Evolutionary conservation across 148 eudicot genomes (phyloP).

Genomic region (Arctostaphylos glauca): DNA sequence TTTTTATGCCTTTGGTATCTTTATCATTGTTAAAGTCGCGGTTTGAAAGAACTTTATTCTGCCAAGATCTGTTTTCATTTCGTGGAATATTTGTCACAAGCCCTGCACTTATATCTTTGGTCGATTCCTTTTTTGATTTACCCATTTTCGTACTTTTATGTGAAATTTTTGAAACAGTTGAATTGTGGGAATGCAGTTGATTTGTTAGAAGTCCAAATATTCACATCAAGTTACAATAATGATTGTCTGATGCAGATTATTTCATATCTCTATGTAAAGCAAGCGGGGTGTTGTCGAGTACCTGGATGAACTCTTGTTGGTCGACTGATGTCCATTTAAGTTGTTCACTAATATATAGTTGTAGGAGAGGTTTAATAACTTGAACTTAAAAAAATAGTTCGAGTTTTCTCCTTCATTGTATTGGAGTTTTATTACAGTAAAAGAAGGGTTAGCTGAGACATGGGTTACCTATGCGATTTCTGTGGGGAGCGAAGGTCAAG

Average conservation of each 20-base stretch:
- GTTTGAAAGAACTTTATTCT: constrained; percentile 3
- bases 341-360: not conserved
- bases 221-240: not conserved
- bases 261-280: not conserved
- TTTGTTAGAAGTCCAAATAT: not conserved
- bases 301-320: not conserved
- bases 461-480: constrained; percentile 87
- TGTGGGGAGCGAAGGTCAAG: constrained; percentile 72
- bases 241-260: constrained; percentile 13
- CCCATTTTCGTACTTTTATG: not conserved
- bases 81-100: not conserved
- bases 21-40: not conserved
- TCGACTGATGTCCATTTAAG: not conserved
- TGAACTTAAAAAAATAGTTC: not conserved
- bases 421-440: constrained; percentile 2
- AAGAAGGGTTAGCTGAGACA: constrained; percentile 20
- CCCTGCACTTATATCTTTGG: not conserved
- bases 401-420: not conserved
- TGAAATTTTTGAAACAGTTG: not conserved
- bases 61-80: constrained; percentile 2
- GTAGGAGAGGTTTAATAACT: not conserved
- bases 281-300: not conserved
- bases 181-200: not conserved
- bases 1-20: constrained; percentile 14
- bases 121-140: not conserved